Percentiles rank a stretch among this genome's conserved stretches.
Evolutionary conservation across 805 yeast species (phyloP).

Genomic region (Myxozyma kluyveri): DNA sequence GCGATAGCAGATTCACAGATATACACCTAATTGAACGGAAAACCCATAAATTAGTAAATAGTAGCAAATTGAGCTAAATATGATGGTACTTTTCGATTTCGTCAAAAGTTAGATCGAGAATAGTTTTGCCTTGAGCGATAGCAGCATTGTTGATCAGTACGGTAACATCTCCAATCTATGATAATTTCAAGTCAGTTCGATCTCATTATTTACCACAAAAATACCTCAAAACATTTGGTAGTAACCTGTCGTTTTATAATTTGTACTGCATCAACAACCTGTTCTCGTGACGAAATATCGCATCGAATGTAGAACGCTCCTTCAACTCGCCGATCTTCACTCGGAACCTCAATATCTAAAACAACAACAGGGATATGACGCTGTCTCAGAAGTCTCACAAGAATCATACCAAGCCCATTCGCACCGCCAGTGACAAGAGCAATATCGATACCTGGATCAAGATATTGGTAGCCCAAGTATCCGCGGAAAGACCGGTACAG

Average conservation of each 20-base stretch:
- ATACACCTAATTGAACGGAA: slow-evolving; percentile 48
- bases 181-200: slow-evolving; percentile 37
- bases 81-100: slow-evolving; percentile 50
- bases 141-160: slow-evolving; percentile 85
- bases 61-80: neutral
- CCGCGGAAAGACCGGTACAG: slow-evolving; percentile 24
- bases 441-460: slow-evolving; percentile 46
- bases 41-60: too few species aligned
- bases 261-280: slow-evolving; percentile 46
- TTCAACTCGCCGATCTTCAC: slow-evolving; percentile 34
- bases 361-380: slow-evolving; percentile 59
- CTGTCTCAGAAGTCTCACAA: slow-evolving; percentile 49
- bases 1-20: slow-evolving; percentile 65
- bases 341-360: slow-evolving; percentile 50
- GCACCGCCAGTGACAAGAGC: slow-evolving; percentile 82
- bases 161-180: slow-evolving; percentile 54
- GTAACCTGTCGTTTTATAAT: slow-evolving; percentile 41
- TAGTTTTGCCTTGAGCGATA: slow-evolving; percentile 54
- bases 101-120: slow-evolving; percentile 53
- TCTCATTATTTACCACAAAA: too few species aligned
- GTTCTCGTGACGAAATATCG: slow-evolving; percentile 59
- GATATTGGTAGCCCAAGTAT: slow-evolving; percentile 6
- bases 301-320: slow-evolving; percentile 60
- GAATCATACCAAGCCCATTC: slow-evolving; percentile 70
- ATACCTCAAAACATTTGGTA: too few species aligned